phyloP scores from a whole-genome alignment of 352 stramenopile species.

The Phytopythium montanum region DNA sequence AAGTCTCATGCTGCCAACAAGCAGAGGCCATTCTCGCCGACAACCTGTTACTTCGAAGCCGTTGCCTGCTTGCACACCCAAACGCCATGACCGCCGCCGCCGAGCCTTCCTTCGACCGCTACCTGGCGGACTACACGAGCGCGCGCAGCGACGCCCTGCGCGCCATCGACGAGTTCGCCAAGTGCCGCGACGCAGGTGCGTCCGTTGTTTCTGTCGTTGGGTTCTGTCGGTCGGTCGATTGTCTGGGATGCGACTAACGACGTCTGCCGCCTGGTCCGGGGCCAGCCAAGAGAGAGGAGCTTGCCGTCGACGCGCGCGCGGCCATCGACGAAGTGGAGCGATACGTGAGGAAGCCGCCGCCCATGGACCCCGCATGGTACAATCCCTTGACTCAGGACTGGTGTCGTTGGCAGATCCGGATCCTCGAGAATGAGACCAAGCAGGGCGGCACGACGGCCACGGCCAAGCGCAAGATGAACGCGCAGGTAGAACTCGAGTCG shows the following conservation, averaged over 20 bases:
- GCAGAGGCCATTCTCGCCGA: background rate
- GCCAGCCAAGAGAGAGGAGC: conserved; percentile 38
- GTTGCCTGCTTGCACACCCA: too few species aligned
- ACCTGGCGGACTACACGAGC: conserved; percentile 47
- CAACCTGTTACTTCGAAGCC: background rate
- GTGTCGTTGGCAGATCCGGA: conserved; percentile 35
- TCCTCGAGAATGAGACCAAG: conserved; percentile 60
- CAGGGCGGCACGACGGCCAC: conserved; percentile 16
- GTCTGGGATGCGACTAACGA: background rate
- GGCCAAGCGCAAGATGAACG: conserved; percentile 41
- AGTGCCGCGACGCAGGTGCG: conserved; percentile 22
- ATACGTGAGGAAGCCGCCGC: conserved; percentile 39
- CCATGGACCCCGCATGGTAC: background rate
- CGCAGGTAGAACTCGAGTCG: conserved; percentile 18
- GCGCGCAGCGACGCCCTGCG: conserved; percentile 42
- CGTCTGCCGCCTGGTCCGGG: background rate
- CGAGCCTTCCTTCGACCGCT: conserved; percentile 47
- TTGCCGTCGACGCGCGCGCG: conserved; percentile 38
- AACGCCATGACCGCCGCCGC: background rate
- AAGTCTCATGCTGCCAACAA: background rate
- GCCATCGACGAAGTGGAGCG: conserved; percentile 70
- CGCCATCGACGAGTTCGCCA: conserved; percentile 44
- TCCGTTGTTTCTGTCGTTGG: too few species aligned
- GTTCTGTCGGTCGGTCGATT: too few species aligned
- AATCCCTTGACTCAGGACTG: conserved; percentile 5